Percentiles rank a stretch among this genome's conserved stretches.
Evolutionary conservation across 2,329 filamentous ascomycete genomes (phyloP).

Genomic region (Fusarium palustre): DNA sequence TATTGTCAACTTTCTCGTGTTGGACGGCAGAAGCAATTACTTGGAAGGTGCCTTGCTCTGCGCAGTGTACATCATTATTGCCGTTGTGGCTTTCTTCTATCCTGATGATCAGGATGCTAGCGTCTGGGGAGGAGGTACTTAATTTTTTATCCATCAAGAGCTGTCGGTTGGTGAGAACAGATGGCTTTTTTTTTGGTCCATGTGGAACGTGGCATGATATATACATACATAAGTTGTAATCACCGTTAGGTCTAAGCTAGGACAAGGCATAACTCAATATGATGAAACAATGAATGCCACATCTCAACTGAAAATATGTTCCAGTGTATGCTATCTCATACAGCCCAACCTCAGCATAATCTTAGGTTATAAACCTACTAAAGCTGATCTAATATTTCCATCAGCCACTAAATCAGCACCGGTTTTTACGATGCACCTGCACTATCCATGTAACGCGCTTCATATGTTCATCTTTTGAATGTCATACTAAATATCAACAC

Average conservation of each 20-base stretch:
- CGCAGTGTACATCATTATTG: conserved; percentile 76
- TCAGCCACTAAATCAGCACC: too few relatives aligned
- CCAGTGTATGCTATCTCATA: background rate
- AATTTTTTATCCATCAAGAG: background rate
- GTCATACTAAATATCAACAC: too few relatives aligned
- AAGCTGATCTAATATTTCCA: too few relatives aligned
- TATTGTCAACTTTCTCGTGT: conserved; percentile 87
- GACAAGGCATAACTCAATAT: conserved; percentile 5
- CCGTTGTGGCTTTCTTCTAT: conserved; percentile 74
- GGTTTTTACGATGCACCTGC: too few relatives aligned
- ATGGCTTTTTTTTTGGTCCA: background rate
- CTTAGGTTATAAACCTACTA: too few relatives aligned
- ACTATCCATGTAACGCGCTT: too few relatives aligned
- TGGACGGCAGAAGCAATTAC: conserved; percentile 88
- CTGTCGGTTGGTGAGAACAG: conserved; percentile 19
- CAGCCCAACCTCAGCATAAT: too few relatives aligned
- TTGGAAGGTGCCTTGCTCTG: conserved; percentile 80
- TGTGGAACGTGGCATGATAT: background rate
- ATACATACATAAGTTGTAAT: background rate
- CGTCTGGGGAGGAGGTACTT: conserved; percentile 47
- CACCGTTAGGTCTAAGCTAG: background rate
- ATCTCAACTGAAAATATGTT: background rate
- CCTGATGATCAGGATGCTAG: conserved; percentile 64
- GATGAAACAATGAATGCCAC: background rate
- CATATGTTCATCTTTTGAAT: too few relatives aligned